Evolutionary conservation across 2,329 filamentous ascomycete species (phyloP), one percentile per base, ranked within the genome.

Genomic region (Pseudovirgaria hyperparasitica): DNA sequence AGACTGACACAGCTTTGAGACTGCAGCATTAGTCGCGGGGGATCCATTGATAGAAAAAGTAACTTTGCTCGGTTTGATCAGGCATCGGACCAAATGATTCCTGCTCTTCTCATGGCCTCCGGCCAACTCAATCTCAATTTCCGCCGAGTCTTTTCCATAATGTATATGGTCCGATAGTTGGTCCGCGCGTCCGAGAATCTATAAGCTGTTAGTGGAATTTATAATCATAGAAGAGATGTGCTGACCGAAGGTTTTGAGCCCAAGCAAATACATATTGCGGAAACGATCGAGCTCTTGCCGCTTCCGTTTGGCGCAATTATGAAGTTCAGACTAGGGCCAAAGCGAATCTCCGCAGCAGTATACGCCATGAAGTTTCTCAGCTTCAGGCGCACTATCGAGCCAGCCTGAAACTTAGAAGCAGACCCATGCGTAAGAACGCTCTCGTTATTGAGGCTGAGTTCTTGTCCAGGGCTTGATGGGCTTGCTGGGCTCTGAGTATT

Each of bases 281-380:
- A 98, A 22, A 98, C 87, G 15, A 98, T 65, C 0, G 90, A 94
- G 56, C 87, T 96, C 58, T 98, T 98, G 29, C 90, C 90, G 0
- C 90, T 96, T 18, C 90, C 90, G 45, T 98, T 98, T n/a, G 90
- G 90, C 0, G 90, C 90, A 41, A 98, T 93, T 28, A 98, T 77
- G 87, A 98, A 96, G 51, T 98, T 98, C 45, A 98, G 56, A 48
- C 82, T 87, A 1, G 90, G 87, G 0, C 90, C 90, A 9, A 85
- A 84, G 32, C 78, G 72, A 53, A 96, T 94, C 38, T 93, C 86
- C 29, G 85, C 87, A 28, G 77, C 74, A 26, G 82, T 85, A 56
- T 98, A 98, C 0, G 90, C 98, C 29, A 98, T 84, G 42, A 98
- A 98, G 54, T 96, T 82, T 25, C 68, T 70, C 23, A 96, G 67